These are phyloP conservation scores for Talaromyces sp. DNA, from an alignment of 2,329 filamentous ascomycete genomes.

Conservation along the genomic window DNA sequence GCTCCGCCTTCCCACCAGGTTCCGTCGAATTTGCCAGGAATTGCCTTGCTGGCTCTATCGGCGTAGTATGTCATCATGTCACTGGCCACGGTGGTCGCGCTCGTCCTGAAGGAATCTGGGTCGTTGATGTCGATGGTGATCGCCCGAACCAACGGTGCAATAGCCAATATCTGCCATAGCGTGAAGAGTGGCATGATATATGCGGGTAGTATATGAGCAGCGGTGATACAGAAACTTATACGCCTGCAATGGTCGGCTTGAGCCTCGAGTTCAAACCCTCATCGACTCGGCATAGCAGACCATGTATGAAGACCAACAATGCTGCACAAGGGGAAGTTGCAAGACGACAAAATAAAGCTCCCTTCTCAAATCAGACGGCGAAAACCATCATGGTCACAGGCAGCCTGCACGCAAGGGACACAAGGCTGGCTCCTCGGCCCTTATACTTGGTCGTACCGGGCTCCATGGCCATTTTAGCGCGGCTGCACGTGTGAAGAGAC, in stretches of 20 bases:
- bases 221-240: not conserved
- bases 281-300: not conserved
- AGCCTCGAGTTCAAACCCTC: not conserved
- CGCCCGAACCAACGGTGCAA: not conserved
- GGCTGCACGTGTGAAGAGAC: not conserved
- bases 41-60: slow-evolving; percentile 30
- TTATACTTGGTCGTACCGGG: not conserved
- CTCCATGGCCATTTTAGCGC: not conserved
- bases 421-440: not conserved
- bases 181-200: not conserved
- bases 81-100: slow-evolving; percentile 30
- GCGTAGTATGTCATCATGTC: slow-evolving; percentile 37
- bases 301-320: not conserved
- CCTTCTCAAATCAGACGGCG: not conserved
- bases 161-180: not conserved
- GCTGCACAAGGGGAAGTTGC: not conserved
- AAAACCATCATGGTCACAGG: not conserved
- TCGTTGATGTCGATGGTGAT: slow-evolving; percentile 19
- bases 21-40: slow-evolving; percentile 35
- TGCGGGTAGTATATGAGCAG: not conserved
- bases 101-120: slow-evolving; percentile 27
- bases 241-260: too few species aligned
- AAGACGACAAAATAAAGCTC: not conserved
- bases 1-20: slow-evolving; percentile 66
- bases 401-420: not conserved